These are phyloP conservation scores for Xylaria sp. DNA, from an alignment of 2,329 filamentous ascomycete species.

Conservation along the genomic window DNA sequence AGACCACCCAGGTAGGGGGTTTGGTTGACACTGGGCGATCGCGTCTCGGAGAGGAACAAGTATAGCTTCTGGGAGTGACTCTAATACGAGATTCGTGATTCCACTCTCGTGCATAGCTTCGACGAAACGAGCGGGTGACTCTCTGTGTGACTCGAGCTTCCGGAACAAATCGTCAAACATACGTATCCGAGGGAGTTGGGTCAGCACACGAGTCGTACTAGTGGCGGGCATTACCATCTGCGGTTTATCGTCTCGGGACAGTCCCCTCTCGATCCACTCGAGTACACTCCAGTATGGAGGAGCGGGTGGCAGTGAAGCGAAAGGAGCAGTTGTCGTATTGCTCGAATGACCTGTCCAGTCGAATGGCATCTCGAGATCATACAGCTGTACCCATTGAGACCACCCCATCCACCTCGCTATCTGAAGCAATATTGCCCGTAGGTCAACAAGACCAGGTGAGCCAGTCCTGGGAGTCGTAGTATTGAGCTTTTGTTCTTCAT, in stretches of 20 bases:
- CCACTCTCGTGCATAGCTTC: slow-evolving; percentile 75
- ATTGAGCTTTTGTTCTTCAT: slow-evolving; percentile 87
- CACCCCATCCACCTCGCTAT: slow-evolving; percentile 84
- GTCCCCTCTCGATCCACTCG: slow-evolving; percentile 58
- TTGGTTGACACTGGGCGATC: slow-evolving; percentile 82
- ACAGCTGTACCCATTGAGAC: slow-evolving; percentile 53
- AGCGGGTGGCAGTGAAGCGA: slow-evolving; percentile 32
- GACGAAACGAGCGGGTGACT: slow-evolving; percentile 65
- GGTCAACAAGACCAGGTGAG: slow-evolving; percentile 52
- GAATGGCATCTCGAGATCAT: slow-evolving; percentile 60
- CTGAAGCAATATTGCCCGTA: slow-evolving; percentile 81
- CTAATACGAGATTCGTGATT: slow-evolving; percentile 70
- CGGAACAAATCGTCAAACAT: slow-evolving; percentile 73
- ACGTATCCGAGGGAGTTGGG: slow-evolving; percentile 68
- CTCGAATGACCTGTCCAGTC: slow-evolving; percentile 41
- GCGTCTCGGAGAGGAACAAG: slow-evolving; percentile 80
- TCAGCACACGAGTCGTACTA: slow-evolving; percentile 33
- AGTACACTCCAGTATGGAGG: slow-evolving; percentile 48
- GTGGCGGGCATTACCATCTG: slow-evolving; percentile 30
- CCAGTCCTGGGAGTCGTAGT: slow-evolving; percentile 55
- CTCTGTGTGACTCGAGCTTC: slow-evolving; percentile 56
- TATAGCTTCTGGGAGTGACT: slow-evolving; percentile 86
- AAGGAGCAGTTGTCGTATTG: slow-evolving; percentile 5
- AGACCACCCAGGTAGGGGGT: slow-evolving; percentile 79
- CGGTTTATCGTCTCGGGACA: slow-evolving; percentile 42